Evolutionary conservation across 2,329 filamentous ascomycete genomes (phyloP).

Genomic region (Neofusicoccum parvum): DNA sequence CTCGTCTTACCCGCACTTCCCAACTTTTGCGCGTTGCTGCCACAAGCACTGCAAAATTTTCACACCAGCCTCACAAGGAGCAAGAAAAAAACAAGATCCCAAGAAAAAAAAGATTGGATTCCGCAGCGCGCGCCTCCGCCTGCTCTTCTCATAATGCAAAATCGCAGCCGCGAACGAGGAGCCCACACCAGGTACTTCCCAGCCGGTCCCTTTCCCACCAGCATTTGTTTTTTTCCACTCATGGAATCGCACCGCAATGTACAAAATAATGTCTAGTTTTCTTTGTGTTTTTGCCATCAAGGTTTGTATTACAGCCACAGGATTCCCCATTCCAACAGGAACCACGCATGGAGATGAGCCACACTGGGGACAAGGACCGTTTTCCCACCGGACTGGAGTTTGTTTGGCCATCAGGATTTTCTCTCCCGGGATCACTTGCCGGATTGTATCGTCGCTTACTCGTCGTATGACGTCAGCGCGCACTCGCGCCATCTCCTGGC

Average conservation of each 20-base stretch:
- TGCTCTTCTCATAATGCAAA: constrained; percentile 46
- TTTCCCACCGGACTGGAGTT: neutral
- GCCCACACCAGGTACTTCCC: constrained; percentile 46
- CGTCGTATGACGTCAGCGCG: constrained; percentile 18
- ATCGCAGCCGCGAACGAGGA: constrained; percentile 44
- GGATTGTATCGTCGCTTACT: constrained; percentile 21
- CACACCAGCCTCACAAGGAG: neutral
- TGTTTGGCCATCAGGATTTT: constrained; percentile 12
- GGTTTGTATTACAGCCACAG: constrained; percentile 22
- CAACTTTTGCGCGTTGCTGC: neutral
- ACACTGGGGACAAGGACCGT: neutral
- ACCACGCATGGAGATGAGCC: neutral
- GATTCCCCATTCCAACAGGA: neutral
- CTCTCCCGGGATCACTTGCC: neutral
- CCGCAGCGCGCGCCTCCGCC: constrained; percentile 31
- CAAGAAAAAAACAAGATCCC: constrained; percentile 6
- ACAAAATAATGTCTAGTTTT: constrained; percentile 26
- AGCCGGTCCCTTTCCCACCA: constrained; percentile 35
- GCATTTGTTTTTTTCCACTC: constrained; percentile 27
- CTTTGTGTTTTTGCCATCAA: constrained; percentile 24
- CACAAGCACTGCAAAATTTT: neutral
- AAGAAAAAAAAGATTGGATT: constrained; percentile 11
- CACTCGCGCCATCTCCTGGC: neutral
- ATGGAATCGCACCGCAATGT: constrained; percentile 26
- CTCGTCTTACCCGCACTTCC: constrained; percentile 5